Percentiles rank a stretch among this genome's conserved stretches.
Conservation (phyloP, 768 basidiomycete genomes). For the Lactarius pseudohatsudake region DNA sequence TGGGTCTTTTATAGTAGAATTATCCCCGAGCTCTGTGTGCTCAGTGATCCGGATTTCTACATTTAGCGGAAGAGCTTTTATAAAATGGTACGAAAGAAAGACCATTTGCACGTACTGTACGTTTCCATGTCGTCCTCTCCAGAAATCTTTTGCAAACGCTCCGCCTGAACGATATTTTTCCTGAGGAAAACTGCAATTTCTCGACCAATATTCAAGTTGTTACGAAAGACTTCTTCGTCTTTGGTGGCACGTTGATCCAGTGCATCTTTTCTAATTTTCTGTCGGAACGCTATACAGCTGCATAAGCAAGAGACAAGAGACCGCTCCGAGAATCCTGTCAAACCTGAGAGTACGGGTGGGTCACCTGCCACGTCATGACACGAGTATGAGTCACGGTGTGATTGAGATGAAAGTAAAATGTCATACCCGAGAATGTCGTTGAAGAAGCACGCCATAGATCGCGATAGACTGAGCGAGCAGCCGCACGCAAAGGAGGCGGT, state of each 20-base stretch:
- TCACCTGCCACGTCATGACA: constrained; percentile 46
- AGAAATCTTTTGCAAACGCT: constrained; percentile 42
- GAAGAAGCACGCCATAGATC: constrained; percentile 65
- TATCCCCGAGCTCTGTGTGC: constrained; percentile 85
- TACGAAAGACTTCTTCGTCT: constrained; percentile 50
- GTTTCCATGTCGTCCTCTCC: constrained; percentile 42
- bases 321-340: neutral
- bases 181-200: constrained; percentile 76
- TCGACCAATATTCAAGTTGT: constrained; percentile 55
- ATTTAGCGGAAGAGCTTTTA: neutral
- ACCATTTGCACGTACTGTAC: constrained; percentile 51
- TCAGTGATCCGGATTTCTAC: constrained; percentile 70
- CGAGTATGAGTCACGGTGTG: neutral
- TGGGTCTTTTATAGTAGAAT: constrained; percentile 71
- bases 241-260: constrained; percentile 42
- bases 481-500: constrained; percentile 54
- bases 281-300: constrained; percentile 57
- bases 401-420: neutral
- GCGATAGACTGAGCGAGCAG: constrained; percentile 74
- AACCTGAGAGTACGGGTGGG: constrained; percentile 54
- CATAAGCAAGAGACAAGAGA: neutral
- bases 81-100: neutral
- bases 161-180: constrained; percentile 84
- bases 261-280: constrained; percentile 65
- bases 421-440: constrained; percentile 60